A percentile compares a stretch with the other conserved stretches of the same genome.
Conservation (phyloP, 768 basidiomycete genomes). For the Omphalotus guepiniiformis region DNA sequence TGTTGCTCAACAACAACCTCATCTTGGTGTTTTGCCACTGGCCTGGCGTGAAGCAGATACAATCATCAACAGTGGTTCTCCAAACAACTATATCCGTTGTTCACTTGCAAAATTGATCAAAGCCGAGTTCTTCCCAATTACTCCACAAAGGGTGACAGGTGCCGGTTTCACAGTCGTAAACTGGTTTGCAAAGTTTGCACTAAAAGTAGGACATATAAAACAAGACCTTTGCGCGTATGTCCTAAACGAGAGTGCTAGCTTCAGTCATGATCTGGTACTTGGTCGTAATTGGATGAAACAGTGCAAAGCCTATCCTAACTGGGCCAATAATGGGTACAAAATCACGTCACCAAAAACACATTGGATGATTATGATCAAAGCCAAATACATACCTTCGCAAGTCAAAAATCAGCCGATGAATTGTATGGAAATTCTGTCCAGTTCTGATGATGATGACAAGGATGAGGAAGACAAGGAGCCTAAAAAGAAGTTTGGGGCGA, state of each 20-base stretch:
- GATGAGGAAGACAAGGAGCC: background rate
- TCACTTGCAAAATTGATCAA: background rate
- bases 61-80: conserved; percentile 12
- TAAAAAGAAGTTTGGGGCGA: background rate
- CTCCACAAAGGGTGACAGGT: conserved; percentile 5
- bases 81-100: conserved; percentile 6
- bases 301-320: conserved; percentile 6
- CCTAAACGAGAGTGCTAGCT: conserved; percentile 6
- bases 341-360: conserved; percentile 10
- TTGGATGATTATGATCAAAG: conserved; percentile 1
- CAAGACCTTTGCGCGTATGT: conserved; percentile 6
- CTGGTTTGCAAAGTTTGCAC: conserved; percentile 9
- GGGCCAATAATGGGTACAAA: conserved; percentile 6
- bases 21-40: background rate
- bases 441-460: background rate
- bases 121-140: conserved; percentile 7
- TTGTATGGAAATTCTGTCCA: background rate
- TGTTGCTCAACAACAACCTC: background rate
- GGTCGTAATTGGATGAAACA: conserved; percentile 8
- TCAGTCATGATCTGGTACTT: conserved; percentile 11
- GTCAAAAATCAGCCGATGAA: background rate
- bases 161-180: conserved; percentile 8
- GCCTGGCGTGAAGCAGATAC: background rate
- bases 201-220: conserved; percentile 10
- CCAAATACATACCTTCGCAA: background rate